Evolutionary conservation across 2,329 filamentous ascomycete genomes (phyloP).

Genomic region (Scedosporium aurantiacum): DNA sequence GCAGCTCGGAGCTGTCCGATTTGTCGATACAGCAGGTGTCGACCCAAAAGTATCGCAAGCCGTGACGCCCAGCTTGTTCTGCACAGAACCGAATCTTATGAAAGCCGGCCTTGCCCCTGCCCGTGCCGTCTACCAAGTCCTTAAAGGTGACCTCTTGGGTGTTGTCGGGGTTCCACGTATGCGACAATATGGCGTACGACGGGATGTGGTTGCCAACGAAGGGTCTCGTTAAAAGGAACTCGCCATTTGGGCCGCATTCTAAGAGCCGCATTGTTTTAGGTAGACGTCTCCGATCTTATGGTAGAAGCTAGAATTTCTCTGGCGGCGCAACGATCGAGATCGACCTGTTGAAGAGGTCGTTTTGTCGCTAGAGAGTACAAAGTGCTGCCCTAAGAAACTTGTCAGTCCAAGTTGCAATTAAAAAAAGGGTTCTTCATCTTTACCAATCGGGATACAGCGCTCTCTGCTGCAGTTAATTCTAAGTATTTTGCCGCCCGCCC

Average conservation of each 20-base stretch:
- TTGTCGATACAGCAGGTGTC: conserved; percentile 14
- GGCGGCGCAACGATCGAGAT: too few species aligned
- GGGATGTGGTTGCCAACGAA: conserved; percentile 11
- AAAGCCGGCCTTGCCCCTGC: background rate
- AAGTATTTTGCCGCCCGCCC: too few species aligned
- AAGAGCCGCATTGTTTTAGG: background rate
- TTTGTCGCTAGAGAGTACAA: too few species aligned
- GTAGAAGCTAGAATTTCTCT: too few species aligned
- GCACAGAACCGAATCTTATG: conserved; percentile 11
- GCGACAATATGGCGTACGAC: conserved; percentile 14
- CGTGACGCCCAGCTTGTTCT: conserved; percentile 7
- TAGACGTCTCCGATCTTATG: too few species aligned
- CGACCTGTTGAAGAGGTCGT: too few species aligned
- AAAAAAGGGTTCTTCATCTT: too few species aligned
- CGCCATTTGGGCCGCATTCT: background rate
- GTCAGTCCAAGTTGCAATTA: too few species aligned
- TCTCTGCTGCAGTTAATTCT: too few species aligned
- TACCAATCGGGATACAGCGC: too few species aligned
- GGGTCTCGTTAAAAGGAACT: background rate
- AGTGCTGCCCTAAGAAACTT: too few species aligned
- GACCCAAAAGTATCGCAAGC: conserved; percentile 11
- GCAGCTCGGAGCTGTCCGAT: conserved; percentile 8
- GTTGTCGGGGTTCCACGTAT: conserved; percentile 12
- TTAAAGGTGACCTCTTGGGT: conserved; percentile 11
- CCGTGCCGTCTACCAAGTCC: conserved; percentile 7